Conservation (phyloP, 495 filamentous ascomycete species). For the Oidiodendron maius region DNA sequence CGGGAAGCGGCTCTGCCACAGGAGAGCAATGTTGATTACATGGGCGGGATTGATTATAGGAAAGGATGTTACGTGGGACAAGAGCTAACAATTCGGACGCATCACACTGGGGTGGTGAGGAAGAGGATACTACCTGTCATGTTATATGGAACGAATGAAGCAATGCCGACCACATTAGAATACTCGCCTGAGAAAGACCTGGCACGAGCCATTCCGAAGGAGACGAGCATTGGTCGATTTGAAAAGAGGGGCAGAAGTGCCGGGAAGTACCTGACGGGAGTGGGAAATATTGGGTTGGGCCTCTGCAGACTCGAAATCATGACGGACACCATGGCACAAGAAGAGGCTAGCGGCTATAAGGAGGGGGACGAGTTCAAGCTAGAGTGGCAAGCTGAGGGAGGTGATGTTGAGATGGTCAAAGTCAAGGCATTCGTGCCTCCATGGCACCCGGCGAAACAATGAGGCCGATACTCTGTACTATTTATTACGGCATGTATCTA, state of each 20-base stretch:
- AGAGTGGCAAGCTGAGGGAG: conserved; percentile 25
- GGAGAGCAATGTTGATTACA: conserved; percentile 80
- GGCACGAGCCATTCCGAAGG: conserved; percentile 16
- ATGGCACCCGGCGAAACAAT: conserved; percentile 44
- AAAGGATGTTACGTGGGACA: conserved; percentile 98
- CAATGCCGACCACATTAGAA: conserved; percentile 29
- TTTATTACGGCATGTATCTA: not conserved
- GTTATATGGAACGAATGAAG: conserved; percentile 47
- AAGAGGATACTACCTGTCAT: conserved; percentile 83
- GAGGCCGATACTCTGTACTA: conserved; percentile 1
- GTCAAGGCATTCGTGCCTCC: conserved; percentile 83
- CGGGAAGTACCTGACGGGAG: conserved; percentile 68
- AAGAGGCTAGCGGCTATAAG: conserved; percentile 33
- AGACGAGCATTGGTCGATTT: conserved; percentile 32
- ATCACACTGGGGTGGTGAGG: conserved; percentile 87
- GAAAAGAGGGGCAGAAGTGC: conserved; percentile 56
- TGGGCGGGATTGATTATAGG: conserved; percentile 77
- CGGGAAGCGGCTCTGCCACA: conserved; percentile 65
- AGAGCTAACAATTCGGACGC: conserved; percentile 90
- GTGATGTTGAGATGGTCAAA: conserved; percentile 39
- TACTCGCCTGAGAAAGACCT: conserved; percentile 40
- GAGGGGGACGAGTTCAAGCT: conserved; percentile 43
- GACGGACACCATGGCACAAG: conserved; percentile 52
- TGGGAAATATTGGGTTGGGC: conserved; percentile 85
- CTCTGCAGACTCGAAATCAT: conserved; percentile 85